A percentile compares a stretch with the other conserved stretches of the same genome.
These are phyloP conservation scores for Mortierella alpina DNA, from an alignment of 192 early-diverging fungal genomes.

Conservation along the genomic window DNA sequence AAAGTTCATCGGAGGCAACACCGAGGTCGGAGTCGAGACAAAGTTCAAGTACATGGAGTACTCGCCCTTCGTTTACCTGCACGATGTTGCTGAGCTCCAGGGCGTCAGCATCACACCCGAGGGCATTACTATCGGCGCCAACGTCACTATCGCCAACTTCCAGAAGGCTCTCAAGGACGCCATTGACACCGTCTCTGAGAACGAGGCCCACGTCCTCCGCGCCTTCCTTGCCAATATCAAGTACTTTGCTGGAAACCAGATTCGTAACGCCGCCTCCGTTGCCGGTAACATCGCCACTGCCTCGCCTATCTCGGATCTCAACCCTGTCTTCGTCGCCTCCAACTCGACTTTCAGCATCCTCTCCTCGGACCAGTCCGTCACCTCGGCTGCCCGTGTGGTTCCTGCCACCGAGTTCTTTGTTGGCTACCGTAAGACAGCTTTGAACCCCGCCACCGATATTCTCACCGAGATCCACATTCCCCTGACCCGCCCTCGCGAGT, in stretches of 20 bases:
- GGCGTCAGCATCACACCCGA: conserved; percentile 51
- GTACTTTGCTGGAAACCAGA: conserved; percentile 87
- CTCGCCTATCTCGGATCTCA: conserved; percentile 90
- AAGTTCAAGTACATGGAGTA: conserved; percentile 79
- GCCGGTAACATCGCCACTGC: conserved; percentile 91
- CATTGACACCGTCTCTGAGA: conserved; percentile 37
- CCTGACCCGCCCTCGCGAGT: conserved; percentile 66
- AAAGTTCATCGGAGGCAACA: conserved; percentile 88
- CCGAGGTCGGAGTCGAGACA: conserved; percentile 83
- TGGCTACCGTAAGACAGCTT: conserved; percentile 83
- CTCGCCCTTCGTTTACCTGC: conserved; percentile 69
- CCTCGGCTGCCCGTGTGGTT: conserved; percentile 60
- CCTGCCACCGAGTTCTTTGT: conserved; percentile 80
- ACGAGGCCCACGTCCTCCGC: conserved; percentile 66
- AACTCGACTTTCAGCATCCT: conserved; percentile 64
- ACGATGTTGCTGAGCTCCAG: conserved; percentile 78
- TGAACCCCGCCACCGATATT: conserved; percentile 71
- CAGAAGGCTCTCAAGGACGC: conserved; percentile 60
- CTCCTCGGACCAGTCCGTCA: conserved; percentile 46
- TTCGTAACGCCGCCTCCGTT: conserved; percentile 87
- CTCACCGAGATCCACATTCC: conserved; percentile 76
- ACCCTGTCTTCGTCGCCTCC: conserved; percentile 84
- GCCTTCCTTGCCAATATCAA: conserved; percentile 79
- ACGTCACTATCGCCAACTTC: conserved; percentile 72
- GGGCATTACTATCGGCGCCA: conserved; percentile 73